These are phyloP conservation scores for Diutina scorzettiae DNA, from an alignment of 1,139 yeast species.

Conservation along the genomic window DNA sequence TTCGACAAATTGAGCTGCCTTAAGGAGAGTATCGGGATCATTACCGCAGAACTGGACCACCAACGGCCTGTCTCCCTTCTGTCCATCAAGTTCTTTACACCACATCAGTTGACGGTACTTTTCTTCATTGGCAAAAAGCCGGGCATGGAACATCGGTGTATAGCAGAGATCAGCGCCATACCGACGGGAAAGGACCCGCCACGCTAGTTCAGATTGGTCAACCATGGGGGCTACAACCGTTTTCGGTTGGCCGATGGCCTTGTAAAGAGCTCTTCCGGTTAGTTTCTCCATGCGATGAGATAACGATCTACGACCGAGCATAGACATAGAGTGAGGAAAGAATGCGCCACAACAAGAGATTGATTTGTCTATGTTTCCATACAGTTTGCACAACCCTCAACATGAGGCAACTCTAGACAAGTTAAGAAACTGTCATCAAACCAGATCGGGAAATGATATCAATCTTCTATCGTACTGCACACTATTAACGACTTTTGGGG, in stretches of 20 bases:
- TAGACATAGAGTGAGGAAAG: no score
- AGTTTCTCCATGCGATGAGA: not conserved
- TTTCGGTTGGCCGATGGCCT: conserved; percentile 60
- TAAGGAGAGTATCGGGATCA: conserved; percentile 72
- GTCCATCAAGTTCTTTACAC: conserved; percentile 59
- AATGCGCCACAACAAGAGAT: no score
- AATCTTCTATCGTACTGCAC: no score
- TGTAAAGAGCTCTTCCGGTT: conserved; percentile 42
- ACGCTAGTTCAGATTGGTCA: conserved; percentile 90
- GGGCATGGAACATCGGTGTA: conserved; percentile 95
- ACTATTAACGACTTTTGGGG: no score
- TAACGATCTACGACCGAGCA: not conserved
- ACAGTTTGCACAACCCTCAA: no score
- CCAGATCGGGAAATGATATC: no score
- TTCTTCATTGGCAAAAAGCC: conserved; percentile 73
- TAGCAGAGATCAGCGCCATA: conserved; percentile 93
- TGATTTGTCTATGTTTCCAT: no score
- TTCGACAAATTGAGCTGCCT: conserved; percentile 72
- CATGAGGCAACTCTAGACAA: no score
- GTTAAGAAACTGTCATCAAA: no score
- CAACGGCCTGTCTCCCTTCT: conserved; percentile 61
- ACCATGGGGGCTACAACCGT: conserved; percentile 98
- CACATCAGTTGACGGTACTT: conserved; percentile 74
- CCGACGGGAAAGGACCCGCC: conserved; percentile 78
- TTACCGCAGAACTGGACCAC: conserved; percentile 95